Base-by-base conservation (phyloP, 1,284 basidiomycete species). In the Tylopilus sp. region DNA sequence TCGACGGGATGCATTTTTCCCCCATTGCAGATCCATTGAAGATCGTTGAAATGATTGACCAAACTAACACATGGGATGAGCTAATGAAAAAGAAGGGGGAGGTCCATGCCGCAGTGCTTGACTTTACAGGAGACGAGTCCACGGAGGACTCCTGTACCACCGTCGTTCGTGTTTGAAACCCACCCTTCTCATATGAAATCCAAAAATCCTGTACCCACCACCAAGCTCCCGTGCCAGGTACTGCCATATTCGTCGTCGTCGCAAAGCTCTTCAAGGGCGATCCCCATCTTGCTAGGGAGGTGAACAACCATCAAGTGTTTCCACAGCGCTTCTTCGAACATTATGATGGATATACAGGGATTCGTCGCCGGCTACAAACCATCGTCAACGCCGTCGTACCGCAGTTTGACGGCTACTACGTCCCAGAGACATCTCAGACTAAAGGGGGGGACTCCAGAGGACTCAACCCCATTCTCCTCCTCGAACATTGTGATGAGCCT, bases 321-420 rank as follows among this genome's bases (percentile, higher is more conserved):
- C 64, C 63, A 0, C 51, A 60, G 3, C 65, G 58, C 28, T 55
- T 72, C 38, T 70, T 63, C 50, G 54, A 67, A 33, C 56, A n/a
- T n/a, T n/a, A n/a, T n/a, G n/a, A n/a, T n/a, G n/a, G n/a, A n/a
- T n/a, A n/a, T n/a, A n/a, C n/a, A n/a, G n/a, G n/a, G n/a, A n/a
- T n/a, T n/a, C n/a, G n/a, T n/a, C n/a, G n/a, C n/a, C n/a, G n/a
- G n/a, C n/a, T n/a, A n/a, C n/a, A n/a, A n/a, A n/a, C n/a, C n/a
- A n/a, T n/a, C n/a, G n/a, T n/a, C n/a, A n/a, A n/a, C n/a, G n/a
- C n/a, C n/a, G n/a, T n/a, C n/a, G n/a, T n/a, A n/a, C n/a, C n/a
- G n/a, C n/a, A n/a, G 47, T 72, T 71, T 46, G 73, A 71, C 35
- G 72, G 73, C 9, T 70, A 63, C 46, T 74, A 72, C 39, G 43